A percentile compares a stretch with the other conserved stretches of the same genome.
These are phyloP conservation scores for Albizia julibrissin DNA, from an alignment of 306 rosid genomes.

Conservation along the genomic window DNA sequence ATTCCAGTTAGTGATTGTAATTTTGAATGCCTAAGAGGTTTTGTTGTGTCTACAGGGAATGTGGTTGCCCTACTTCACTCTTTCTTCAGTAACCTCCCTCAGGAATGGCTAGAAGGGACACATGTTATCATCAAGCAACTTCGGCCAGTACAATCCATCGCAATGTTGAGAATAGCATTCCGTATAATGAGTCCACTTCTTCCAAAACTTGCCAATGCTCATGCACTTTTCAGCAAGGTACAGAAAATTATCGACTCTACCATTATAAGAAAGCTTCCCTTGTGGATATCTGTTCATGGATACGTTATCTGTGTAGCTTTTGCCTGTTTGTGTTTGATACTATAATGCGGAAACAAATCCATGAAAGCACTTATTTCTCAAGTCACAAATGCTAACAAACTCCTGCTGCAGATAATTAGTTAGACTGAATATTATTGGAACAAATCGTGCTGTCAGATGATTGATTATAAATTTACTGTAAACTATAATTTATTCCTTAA, in stretches of 20 bases:
- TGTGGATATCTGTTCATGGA: background rate
- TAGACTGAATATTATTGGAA: conserved; percentile 14
- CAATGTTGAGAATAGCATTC: conserved; percentile 94
- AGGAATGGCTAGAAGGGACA: conserved; percentile 92
- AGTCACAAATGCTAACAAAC: background rate
- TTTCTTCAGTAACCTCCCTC: conserved; percentile 92
- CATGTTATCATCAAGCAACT: conserved; percentile 78
- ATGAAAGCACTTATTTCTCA: background rate
- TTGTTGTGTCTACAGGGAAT: conserved; percentile 62
- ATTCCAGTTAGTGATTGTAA: conserved; percentile 17
- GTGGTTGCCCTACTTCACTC: conserved; percentile 94
- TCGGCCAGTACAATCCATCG: conserved; percentile 86
- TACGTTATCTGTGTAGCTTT: background rate
- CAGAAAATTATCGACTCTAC: conserved; percentile 25
- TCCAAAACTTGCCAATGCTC: conserved; percentile 97
- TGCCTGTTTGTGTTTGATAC: conserved; percentile 18
- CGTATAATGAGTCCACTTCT: conserved; percentile 96
- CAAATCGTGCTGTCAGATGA: background rate
- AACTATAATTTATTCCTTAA: conserved; percentile 14
- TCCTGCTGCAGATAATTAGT: conserved; percentile 12
- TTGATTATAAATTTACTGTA: background rate
- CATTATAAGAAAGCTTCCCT: conserved; percentile 18
- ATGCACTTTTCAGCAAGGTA: conserved; percentile 83
- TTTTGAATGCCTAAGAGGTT: conserved; percentile 25
- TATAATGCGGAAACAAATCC: conserved; percentile 10